These are phyloP conservation scores for Tuctoria greenei DNA, from an alignment of 176 grass and related monocot species.

Conservation along the genomic window DNA sequence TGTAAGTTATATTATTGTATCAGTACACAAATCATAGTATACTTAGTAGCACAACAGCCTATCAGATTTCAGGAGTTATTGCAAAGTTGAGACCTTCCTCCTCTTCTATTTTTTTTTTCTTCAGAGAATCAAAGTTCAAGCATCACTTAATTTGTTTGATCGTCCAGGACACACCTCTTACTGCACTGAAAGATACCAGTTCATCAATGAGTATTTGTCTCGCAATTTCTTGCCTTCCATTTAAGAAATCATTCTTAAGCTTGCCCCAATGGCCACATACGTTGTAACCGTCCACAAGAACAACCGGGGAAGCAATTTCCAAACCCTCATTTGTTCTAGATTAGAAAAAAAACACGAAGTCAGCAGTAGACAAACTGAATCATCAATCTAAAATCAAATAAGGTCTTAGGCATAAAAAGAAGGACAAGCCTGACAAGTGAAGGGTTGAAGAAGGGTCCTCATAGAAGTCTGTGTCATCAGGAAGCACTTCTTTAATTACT, in stretches of 20 bases:
- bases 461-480: slow-evolving; percentile 57
- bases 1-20: background rate
- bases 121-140: background rate
- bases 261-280: slow-evolving; percentile 93
- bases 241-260: slow-evolving; percentile 82
- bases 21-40: background rate
- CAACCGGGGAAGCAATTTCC: slow-evolving; percentile 70
- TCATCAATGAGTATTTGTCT: slow-evolving; percentile 82
- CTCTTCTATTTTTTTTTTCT: background rate
- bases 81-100: background rate
- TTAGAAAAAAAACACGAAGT: slow-evolving; percentile 28
- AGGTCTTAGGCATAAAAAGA: slow-evolving; percentile 16
- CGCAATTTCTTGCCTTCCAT: slow-evolving; percentile 79
- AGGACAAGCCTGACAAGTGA: slow-evolving; percentile 58
- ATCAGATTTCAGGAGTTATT: background rate
- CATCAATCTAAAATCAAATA: background rate
- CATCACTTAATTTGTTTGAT: background rate
- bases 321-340: slow-evolving; percentile 69
- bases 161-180: slow-evolving; percentile 54
- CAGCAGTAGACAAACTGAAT: background rate
- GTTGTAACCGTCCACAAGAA: slow-evolving; percentile 95
- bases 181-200: slow-evolving; percentile 70
- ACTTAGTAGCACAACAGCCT: background rate
- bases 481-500: slow-evolving; percentile 68
- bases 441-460: slow-evolving; percentile 69